phyloP scores from a whole-genome alignment of 306 rosid genomes.

The Prunus kanzakura region DNA sequence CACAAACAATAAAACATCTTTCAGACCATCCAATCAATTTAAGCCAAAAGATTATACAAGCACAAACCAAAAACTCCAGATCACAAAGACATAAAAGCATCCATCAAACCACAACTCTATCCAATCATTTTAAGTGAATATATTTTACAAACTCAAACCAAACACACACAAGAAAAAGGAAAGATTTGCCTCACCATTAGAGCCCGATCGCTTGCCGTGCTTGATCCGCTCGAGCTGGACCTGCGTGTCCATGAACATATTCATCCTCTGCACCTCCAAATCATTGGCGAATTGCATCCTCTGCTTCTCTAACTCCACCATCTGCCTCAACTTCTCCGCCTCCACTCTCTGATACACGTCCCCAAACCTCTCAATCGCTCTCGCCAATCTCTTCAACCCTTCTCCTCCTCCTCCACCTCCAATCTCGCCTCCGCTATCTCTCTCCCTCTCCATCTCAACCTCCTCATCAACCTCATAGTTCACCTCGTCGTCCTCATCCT shows the following conservation, averaged over 20 bases:
- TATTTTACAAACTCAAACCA: background rate
- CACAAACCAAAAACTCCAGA: background rate
- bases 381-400: conserved; percentile 77
- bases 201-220: conserved; percentile 71
- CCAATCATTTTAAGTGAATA: background rate
- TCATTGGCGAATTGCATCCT: conserved; percentile 90
- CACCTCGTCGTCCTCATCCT: conserved; percentile 30
- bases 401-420: conserved; percentile 53
- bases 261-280: conserved; percentile 83
- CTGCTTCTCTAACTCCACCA: conserved; percentile 93
- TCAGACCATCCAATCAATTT: background rate
- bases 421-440: conserved; percentile 30
- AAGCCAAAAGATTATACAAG: background rate
- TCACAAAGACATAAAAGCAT: background rate
- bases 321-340: conserved; percentile 81
- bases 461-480: conserved; percentile 33
- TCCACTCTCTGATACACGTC: conserved; percentile 82
- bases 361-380: conserved; percentile 80
- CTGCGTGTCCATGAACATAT: conserved; percentile 89
- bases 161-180: background rate
- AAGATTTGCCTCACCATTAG: conserved; percentile 56
- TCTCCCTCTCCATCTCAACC: conserved; percentile 50
- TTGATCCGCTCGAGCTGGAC: conserved; percentile 90
- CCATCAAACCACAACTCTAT: background rate
- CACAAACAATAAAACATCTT: no score